A percentile compares a stretch with the other conserved stretches of the same genome.
Evolutionary conservation across 1,284 basidiomycete species (phyloP).

Genomic region (Somion occarium): DNA sequence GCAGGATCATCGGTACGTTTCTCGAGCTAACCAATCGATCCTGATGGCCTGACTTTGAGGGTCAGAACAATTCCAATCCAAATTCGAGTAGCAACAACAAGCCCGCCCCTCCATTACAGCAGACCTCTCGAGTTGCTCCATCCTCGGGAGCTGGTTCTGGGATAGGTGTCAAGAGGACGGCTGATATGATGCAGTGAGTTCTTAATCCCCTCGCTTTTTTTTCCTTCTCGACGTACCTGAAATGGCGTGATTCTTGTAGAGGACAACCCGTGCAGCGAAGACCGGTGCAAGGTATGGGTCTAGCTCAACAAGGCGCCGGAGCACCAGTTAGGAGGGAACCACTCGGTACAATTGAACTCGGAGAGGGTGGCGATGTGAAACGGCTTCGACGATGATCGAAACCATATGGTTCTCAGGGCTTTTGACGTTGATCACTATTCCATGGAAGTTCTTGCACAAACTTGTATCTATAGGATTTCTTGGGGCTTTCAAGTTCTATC

Average conservation of each 20-base stretch:
- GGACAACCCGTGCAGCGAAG: conserved; percentile 14
- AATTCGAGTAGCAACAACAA: too few relatives aligned
- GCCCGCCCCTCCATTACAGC: too few relatives aligned
- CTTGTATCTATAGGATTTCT: too few relatives aligned
- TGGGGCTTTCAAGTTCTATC: too few relatives aligned
- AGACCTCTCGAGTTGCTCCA: too few relatives aligned
- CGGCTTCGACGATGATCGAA: conserved; percentile 38
- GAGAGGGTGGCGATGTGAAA: conserved; percentile 44
- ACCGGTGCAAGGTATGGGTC: conserved; percentile 40
- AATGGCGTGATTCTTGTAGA: conserved; percentile 1
- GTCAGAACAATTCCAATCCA: too few relatives aligned
- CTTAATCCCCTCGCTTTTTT: too few relatives aligned
- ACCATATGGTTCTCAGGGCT: too few relatives aligned
- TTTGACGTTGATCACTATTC: too few relatives aligned
- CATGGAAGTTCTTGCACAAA: too few relatives aligned
- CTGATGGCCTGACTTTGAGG: too few relatives aligned
- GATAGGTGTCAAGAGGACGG: conserved; percentile 32
- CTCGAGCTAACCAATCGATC: too few relatives aligned
- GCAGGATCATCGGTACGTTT: conserved; percentile 34
- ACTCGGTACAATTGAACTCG: conserved; percentile 35
- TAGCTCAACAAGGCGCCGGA: conserved; percentile 29
- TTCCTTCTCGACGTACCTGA: not conserved
- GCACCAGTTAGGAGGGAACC: conserved; percentile 34
- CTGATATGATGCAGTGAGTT: conserved; percentile 37
- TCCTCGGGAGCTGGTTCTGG: conserved; percentile 2